Evolutionary conservation across 176 grass and related monocot genomes (phyloP).

Genomic region (Dactylis glomerata): DNA sequence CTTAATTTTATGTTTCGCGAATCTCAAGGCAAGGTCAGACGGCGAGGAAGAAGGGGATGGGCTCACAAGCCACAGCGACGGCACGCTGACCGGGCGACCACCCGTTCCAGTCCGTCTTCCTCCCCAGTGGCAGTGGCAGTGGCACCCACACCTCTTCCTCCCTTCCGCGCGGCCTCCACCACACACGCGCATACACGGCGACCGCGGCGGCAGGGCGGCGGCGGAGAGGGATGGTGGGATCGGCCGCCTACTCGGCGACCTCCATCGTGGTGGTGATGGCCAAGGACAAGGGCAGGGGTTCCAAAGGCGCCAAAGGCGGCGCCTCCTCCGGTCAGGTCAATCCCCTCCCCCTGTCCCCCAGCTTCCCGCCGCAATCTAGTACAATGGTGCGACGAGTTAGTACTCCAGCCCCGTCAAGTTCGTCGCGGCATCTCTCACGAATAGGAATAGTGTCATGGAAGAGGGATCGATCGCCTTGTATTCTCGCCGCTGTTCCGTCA

Average conservation of each 20-base stretch:
- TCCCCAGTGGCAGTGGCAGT: neutral
- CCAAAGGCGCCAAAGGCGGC: constrained; percentile 9
- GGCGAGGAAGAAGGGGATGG: neutral
- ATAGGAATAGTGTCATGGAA: neutral
- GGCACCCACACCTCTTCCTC: neutral
- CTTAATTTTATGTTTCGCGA: too few species aligned
- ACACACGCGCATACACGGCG: neutral
- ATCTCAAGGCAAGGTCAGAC: neutral
- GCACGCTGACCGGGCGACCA: neutral
- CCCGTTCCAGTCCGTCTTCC: neutral
- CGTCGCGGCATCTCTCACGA: neutral
- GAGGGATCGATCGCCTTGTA: neutral
- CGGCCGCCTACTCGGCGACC: constrained; percentile 32
- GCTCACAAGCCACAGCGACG: neutral
- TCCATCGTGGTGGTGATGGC: constrained; percentile 48
- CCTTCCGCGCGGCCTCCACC: constrained; percentile 14
- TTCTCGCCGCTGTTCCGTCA: neutral
- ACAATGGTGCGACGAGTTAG: neutral
- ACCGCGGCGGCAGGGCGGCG: neutral
- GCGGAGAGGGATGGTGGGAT: constrained; percentile 31
- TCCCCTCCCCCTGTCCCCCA: neutral
- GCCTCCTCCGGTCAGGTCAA: constrained; percentile 29
- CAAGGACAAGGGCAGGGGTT: constrained; percentile 27
- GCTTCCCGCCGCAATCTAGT: neutral
- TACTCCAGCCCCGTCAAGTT: neutral